Percentiles rank a stretch among this genome's conserved stretches.
Evolutionary conservation across 163 green algal genomes (phyloP).

Genomic region (Chlorella variabilis): DNA sequence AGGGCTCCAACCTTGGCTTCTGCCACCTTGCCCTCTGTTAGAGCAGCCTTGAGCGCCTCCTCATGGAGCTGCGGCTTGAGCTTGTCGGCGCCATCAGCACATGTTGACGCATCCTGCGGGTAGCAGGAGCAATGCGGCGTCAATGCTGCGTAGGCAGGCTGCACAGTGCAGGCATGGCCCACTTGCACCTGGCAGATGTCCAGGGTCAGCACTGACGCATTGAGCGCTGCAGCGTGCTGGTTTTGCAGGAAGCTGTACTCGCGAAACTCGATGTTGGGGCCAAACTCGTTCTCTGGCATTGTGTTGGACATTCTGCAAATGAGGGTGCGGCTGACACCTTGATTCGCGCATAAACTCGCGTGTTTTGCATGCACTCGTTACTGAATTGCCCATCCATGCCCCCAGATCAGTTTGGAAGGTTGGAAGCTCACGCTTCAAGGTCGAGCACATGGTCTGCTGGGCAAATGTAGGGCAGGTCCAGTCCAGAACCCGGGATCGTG

Average conservation of each 20-base stretch:
- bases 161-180: not conserved
- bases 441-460: slow-evolving; percentile 96
- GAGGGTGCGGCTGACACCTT: too few relatives aligned
- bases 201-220: slow-evolving; percentile 39
- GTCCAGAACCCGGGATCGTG: slow-evolving; percentile 63
- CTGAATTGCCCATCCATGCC: too few relatives aligned
- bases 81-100: not conserved
- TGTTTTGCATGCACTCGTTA: too few relatives aligned
- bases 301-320: not conserved
- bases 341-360: too few relatives aligned
- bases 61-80: slow-evolving; percentile 23
- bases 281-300: not conserved
- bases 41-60: slow-evolving; percentile 6
- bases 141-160: too few relatives aligned
- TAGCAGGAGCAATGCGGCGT: too few relatives aligned
- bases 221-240: slow-evolving; percentile 37
- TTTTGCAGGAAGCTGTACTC: slow-evolving; percentile 86
- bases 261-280: slow-evolving; percentile 56
- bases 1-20: slow-evolving; percentile 23
- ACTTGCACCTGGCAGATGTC: slow-evolving; percentile 50
- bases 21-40: not conserved
- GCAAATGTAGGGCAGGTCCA: slow-evolving; percentile 85
- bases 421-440: slow-evolving; percentile 67
- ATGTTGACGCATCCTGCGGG: not conserved
- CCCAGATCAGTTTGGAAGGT: too few relatives aligned